Evolutionary conservation across 345 rosid species (phyloP).

Genomic region (Citrus mangshanensis): DNA sequence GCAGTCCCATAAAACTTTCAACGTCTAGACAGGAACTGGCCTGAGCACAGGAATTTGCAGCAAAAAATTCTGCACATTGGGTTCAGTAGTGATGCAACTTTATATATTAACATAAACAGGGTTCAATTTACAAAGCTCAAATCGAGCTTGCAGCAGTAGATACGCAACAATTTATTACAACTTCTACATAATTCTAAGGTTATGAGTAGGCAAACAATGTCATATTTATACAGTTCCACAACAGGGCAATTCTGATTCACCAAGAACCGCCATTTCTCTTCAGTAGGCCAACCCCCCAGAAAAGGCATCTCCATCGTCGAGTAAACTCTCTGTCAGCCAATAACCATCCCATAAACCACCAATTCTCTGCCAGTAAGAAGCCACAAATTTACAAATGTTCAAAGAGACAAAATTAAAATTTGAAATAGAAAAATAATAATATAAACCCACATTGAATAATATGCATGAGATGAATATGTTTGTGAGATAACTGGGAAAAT

Average conservation of each 20-base stretch:
- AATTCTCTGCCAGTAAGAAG: conserved; percentile 51
- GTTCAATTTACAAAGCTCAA: conserved; percentile 13
- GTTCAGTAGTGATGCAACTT: background rate
- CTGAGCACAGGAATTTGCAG: background rate
- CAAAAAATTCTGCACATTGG: background rate
- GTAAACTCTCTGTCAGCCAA: conserved; percentile 89
- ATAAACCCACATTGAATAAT: background rate
- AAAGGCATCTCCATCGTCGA: conserved; percentile 82
- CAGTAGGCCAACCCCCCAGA: conserved; percentile 86
- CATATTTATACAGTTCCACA: background rate
- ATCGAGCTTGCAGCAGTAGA: background rate
- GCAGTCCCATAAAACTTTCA: no score
- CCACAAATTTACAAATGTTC: conserved; percentile 1
- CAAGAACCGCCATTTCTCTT: conserved; percentile 4
- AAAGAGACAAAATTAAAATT: background rate
- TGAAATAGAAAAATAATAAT: background rate
- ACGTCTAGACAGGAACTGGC: no score
- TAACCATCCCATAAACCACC: conserved; percentile 98
- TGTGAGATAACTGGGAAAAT: background rate
- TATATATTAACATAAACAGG: conserved; percentile 10
- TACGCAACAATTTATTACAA: background rate
- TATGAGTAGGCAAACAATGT: background rate
- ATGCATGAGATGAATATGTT: background rate
- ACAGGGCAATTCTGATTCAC: background rate
- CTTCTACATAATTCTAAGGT: conserved; percentile 13